Evolutionary conservation across 1,284 basidiomycete genomes (phyloP), one percentile per base, ranked within the genome.

Genomic region (Fomitopsis schrenkii): DNA sequence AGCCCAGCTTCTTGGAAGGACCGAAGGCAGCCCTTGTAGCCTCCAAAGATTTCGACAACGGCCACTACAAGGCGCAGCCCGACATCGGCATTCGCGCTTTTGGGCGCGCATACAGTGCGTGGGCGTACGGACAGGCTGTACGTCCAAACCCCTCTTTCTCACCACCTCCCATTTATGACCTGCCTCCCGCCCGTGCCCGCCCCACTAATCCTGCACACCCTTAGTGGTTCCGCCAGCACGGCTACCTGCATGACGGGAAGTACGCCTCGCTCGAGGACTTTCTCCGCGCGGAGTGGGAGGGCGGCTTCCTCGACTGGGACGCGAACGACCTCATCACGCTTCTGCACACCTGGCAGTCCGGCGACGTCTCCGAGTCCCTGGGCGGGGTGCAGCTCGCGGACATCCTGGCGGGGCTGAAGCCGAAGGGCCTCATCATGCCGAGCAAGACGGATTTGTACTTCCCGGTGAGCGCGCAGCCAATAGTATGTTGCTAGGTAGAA

Each of bases 361-460:
- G 75, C 38, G 77, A 80, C 64, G 71, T 79, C 38, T 75, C 79
- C 35, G 68, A 54, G 62, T 76, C 55, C 60, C 65, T 7, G 71
- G 71, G 35, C 45, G 33, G n/a, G 52, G 61, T 42, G 64, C 63
- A 73, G 45, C 59, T 71, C 12, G 64, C 54, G 10, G 48, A 57
- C 15, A 67, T 64, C 33, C 62, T 74, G 10, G 56, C 59, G 26
- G 62, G 59, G n/a, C 66, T 74, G 60, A 71, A 68, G 63, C 82
- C 83, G n/a, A 77, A 77, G 59, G 81, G 77, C 0, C 74, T 86
- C 54, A 77, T 87, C 42, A 83, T 86, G 80, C 83, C 84, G 5
- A 80, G 78, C 66, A 84, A 80, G 70, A 85, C 82, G 7, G 85
- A 87, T 66, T 69, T 86, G 42, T 86, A 86, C 68, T 87, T 74